These are phyloP conservation scores for Butyriboletus loyo DNA, from an alignment of 768 basidiomycete genomes.

Conservation along the genomic window DNA sequence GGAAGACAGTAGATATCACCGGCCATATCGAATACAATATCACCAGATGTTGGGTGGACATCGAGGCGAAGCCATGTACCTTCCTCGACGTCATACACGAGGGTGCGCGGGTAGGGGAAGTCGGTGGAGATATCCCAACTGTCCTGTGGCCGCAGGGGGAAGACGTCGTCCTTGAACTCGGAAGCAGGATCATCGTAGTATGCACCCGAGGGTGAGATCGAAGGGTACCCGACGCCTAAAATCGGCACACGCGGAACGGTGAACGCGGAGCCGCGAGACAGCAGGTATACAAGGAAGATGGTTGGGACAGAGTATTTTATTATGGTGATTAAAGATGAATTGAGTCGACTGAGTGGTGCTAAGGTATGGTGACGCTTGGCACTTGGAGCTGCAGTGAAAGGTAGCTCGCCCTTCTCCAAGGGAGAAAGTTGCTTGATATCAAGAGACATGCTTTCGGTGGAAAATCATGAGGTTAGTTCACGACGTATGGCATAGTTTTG, in stretches of 20 bases:
- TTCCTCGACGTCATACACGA: constrained; percentile 67
- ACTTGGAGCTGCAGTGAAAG: constrained; percentile 5
- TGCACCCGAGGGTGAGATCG: constrained; percentile 2
- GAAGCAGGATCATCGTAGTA: constrained; percentile 35
- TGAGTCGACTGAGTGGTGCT: background rate
- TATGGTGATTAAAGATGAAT: constrained; percentile 4
- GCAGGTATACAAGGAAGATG: constrained; percentile 18
- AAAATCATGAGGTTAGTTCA: background rate
- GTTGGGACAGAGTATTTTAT: constrained; percentile 19
- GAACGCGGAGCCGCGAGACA: constrained; percentile 10
- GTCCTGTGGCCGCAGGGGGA: constrained; percentile 54
- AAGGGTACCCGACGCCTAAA: background rate
- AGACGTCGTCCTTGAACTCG: constrained; percentile 52
- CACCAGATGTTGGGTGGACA: constrained; percentile 65
- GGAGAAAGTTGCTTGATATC: constrained; percentile 9
- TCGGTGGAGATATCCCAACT: constrained; percentile 77
- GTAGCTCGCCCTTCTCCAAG: constrained; percentile 20
- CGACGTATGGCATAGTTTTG: background rate
- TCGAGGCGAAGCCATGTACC: constrained; percentile 77
- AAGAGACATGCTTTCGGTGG: constrained; percentile 8
- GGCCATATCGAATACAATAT: constrained; percentile 72
- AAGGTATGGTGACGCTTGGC: background rate
- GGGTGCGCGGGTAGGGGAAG: constrained; percentile 61
- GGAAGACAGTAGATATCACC: constrained; percentile 75
- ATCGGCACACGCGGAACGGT: background rate